A percentile compares a stretch with the other conserved stretches of the same genome.
These are phyloP conservation scores for Pestalotiopsis sp. DNA, from an alignment of 2,329 filamentous ascomycete species.

Conservation along the genomic window DNA sequence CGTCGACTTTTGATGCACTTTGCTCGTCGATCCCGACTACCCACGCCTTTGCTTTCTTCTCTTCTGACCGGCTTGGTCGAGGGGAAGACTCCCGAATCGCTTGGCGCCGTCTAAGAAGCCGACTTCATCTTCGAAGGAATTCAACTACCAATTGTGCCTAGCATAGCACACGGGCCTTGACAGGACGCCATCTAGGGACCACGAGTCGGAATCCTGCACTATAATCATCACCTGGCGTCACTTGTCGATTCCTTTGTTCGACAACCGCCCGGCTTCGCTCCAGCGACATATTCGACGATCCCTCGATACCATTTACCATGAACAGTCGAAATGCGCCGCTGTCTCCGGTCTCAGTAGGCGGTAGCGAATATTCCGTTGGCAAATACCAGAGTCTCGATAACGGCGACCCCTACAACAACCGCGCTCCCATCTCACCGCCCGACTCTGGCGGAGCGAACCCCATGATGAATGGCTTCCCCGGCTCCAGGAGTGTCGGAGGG, in stretches of 20 bases:
- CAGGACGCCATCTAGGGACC: background rate
- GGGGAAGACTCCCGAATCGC: background rate
- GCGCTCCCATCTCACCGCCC: slow-evolving; percentile 68
- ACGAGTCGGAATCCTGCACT: background rate
- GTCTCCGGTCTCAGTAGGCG: slow-evolving; percentile 81
- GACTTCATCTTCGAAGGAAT: background rate
- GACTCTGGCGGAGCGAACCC: slow-evolving; percentile 65
- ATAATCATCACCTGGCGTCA: slow-evolving; percentile 4
- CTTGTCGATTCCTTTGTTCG: slow-evolving; percentile 24
- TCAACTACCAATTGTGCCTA: background rate
- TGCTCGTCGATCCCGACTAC: background rate
- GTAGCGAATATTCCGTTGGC: slow-evolving; percentile 79
- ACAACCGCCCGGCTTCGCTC: slow-evolving; percentile 20
- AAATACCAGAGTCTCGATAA: slow-evolving; percentile 64
- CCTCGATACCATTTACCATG: slow-evolving; percentile 52
- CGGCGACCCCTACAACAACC: slow-evolving; percentile 56
- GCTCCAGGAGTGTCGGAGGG: slow-evolving; percentile 59
- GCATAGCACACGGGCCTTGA: background rate
- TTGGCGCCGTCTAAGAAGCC: background rate
- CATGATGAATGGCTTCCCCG: slow-evolving; percentile 64
- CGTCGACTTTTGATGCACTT: background rate
- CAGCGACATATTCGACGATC: slow-evolving; percentile 16
- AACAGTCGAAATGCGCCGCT: slow-evolving; percentile 75
- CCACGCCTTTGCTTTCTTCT: background rate
- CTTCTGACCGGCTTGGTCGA: slow-evolving; percentile 1